Percentiles rank a stretch among this genome's conserved stretches.
These are phyloP conservation scores for Ophiostoma quercus DNA, from an alignment of 2,329 filamentous ascomycete species.

Conservation along the genomic window DNA sequence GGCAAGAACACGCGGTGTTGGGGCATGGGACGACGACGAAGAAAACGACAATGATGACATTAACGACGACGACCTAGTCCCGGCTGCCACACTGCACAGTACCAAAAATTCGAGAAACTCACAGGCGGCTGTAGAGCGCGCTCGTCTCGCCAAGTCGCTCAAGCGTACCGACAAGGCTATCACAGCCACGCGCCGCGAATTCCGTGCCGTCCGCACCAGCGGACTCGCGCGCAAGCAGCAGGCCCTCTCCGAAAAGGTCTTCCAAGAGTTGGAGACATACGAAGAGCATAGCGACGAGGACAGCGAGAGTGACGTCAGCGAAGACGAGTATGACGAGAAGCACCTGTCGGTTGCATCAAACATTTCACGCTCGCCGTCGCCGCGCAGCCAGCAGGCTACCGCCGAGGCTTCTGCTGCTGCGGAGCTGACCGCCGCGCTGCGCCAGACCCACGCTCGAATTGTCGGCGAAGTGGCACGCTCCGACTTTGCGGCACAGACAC, in stretches of 20 bases:
- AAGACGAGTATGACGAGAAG: conserved; percentile 26
- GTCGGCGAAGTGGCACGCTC: conserved; percentile 77
- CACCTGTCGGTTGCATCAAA: conserved; percentile 33
- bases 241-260: conserved; percentile 67
- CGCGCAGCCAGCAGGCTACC: not conserved
- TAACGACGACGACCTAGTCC: not conserved
- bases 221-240: conserved; percentile 68
- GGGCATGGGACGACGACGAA: not conserved
- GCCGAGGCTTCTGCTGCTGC: conserved; percentile 67
- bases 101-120: not conserved
- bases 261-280: conserved; percentile 65
- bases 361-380: conserved; percentile 51
- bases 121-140: conserved; percentile 47
- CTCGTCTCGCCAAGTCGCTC: conserved; percentile 60
- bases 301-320: conserved; percentile 30
- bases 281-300: conserved; percentile 29
- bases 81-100: not conserved
- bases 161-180: conserved; percentile 65
- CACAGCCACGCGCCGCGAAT: conserved; percentile 50
- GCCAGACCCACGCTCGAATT: conserved; percentile 82
- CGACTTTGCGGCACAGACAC: conserved; percentile 82
- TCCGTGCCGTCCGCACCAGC: conserved; percentile 74
- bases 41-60: not conserved
- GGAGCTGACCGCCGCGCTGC: conserved; percentile 78
- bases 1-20: not conserved